Evolutionary conservation across 306 rosid genomes (phyloP).

Genomic region (Neltuma alba): DNA sequence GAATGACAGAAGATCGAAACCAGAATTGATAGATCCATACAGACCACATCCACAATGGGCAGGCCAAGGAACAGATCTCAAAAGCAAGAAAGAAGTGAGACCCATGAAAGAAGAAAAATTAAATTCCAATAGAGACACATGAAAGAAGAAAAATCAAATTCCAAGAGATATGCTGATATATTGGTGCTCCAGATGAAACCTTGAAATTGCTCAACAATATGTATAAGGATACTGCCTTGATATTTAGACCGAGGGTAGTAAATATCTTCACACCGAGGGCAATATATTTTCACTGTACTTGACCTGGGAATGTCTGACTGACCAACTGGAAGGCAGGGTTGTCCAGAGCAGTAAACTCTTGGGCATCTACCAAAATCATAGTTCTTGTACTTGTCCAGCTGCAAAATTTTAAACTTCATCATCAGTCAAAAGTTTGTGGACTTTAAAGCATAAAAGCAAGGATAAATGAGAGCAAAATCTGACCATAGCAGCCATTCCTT

Average conservation of each 20-base stretch:
- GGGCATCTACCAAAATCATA: conserved; percentile 99
- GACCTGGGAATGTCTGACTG: conserved; percentile 97
- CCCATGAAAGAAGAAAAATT: no score
- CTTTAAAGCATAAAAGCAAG: background rate
- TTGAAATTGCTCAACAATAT: background rate
- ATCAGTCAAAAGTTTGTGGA: conserved; percentile 17
- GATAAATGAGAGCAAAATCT: conserved; percentile 3
- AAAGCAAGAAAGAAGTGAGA: conserved; percentile 26
- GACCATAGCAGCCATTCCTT: conserved; percentile 99
- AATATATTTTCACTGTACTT: conserved; percentile 95
- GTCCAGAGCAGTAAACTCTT: conserved; percentile 98
- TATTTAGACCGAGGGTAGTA: conserved; percentile 98
- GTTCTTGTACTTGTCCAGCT: conserved; percentile 95
- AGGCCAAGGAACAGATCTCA: background rate
- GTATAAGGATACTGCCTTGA: conserved; percentile 99
- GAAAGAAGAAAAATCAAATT: conserved; percentile 1
- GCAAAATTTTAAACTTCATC: conserved; percentile 37
- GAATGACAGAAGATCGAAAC: conserved; percentile 4
- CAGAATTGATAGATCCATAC: no score
- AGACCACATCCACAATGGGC: no score
- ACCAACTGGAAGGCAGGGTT: conserved; percentile 99
- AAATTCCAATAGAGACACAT: no score
- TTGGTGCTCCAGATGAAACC: background rate
- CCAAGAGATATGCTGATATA: conserved; percentile 6
- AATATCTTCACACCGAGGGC: conserved; percentile 97